Base-by-base conservation (phyloP, 345 rosid species). In the Corchorus capsularis region DNA sequence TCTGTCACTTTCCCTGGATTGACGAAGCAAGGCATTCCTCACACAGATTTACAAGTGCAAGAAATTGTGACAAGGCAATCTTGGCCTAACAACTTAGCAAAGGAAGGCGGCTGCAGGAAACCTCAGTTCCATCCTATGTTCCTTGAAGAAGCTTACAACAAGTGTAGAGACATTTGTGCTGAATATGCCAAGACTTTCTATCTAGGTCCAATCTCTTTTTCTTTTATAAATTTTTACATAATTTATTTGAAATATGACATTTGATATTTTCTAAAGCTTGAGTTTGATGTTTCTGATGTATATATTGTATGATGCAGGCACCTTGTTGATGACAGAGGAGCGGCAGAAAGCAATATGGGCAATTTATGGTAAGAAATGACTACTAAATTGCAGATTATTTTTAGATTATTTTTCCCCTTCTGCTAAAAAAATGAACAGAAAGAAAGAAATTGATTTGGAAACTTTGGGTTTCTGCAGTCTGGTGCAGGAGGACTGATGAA, bases 181-280 rank as follows among this genome's bases (percentile, higher is more conserved):
- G 87, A 88, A 77, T 85, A 90, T 77, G 91, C 94, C 63, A 90
- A 87, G 84, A 86, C 91, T 41, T 90, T 90, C 72, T 86, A 90
- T 78, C 68, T 90, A 75, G 94, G 92, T 90, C 9, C 55, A 5
- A 45, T 50, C 41, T 66, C 63, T 43, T 50, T 27, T 43, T 4
- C 57, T 71, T 34, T 20, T 37, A n/a, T 68, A 19, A 3, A 13
- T 68, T 11, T 69, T 47, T 37, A 5, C 34, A 19, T 39, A 39
- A 39, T 37, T 37, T 41, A 49, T 53, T 35, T 71, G n/a, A 14
- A 69, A 15, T 14, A 69, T 50, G 22, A 69, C 16, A 19, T 19
- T n/a, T 19, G 27, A 6, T 55, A 19, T 55, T 2, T 53, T 6
- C 56, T 14, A 0, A 17, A 52, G 17, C 12, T 50, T 39, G 27